Percentiles rank a stretch among this genome's conserved stretches.
phyloP scores from a whole-genome alignment of 257 asterid species.

The Forsythia viridissima region DNA sequence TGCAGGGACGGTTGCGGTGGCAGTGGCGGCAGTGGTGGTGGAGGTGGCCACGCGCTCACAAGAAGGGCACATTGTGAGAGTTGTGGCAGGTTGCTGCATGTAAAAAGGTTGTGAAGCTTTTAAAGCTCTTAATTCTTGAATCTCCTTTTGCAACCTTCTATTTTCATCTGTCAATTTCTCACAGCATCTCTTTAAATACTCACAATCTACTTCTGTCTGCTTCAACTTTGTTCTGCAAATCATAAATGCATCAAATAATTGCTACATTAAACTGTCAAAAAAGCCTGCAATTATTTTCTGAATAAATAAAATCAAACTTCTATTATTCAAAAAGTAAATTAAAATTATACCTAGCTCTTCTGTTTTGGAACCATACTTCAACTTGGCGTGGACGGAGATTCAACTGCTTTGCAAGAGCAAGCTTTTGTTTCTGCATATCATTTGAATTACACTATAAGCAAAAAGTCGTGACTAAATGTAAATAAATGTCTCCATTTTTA shows the following conservation, averaged over 20 bases:
- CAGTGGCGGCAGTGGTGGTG: conserved; percentile 17
- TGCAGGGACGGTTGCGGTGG: not conserved
- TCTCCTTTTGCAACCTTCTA: conserved; percentile 77
- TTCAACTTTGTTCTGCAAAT: conserved; percentile 79
- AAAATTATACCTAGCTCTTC: conserved; percentile 70
- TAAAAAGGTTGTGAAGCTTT: conserved; percentile 79
- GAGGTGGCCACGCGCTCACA: conserved; percentile 74
- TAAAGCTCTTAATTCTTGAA: conserved; percentile 78
- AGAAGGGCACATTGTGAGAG: conserved; percentile 93
- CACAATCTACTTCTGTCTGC: conserved; percentile 97
- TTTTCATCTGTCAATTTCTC: conserved; percentile 89
- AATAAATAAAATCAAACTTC: not conserved
- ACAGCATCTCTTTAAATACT: conserved; percentile 81
- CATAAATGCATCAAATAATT: conserved; percentile 17
- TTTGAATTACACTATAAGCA: not conserved
- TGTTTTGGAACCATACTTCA: conserved; percentile 95
- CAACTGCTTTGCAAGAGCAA: conserved; percentile 74
- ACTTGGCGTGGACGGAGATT: conserved; percentile 93
- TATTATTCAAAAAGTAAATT: too few relatives aligned
- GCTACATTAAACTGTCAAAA: conserved; percentile 36
- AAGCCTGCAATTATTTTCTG: not conserved
- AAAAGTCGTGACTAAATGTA: not conserved
- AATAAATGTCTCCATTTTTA: not conserved
- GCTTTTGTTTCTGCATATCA: conserved; percentile 68
- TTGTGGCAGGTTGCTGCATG: conserved; percentile 89